Evolutionary conservation across 768 basidiomycete species (phyloP), one percentile per base, ranked within the genome.

Genomic region (Leccinellum rugosiceps): DNA sequence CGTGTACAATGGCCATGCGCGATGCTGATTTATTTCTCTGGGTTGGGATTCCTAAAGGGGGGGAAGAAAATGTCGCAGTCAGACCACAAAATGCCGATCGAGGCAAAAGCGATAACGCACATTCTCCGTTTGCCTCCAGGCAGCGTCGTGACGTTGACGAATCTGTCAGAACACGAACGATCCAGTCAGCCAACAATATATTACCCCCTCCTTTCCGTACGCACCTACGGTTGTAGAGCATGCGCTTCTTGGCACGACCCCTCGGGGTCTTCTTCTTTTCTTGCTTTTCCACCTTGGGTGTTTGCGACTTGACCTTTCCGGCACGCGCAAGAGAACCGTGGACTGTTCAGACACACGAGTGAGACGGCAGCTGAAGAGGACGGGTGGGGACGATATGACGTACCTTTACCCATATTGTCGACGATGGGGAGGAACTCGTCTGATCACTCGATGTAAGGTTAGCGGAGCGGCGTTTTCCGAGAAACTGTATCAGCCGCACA

Each of bases 241-340:
- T 79, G 63, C 92, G 83, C 84, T 98, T 98, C 89, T 96, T 97
- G 61, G 96, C 96, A 73, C 96, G 93, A 62, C 96, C 96, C 79
- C 90, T 96, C 56, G 93, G 93, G 38, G 79, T 86, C 87, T 98
- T 98, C 89, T 94, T 94, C 89, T 97, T 98, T 82, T 98, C 96
- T 81, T 96, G 93, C 76, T 88, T 86, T 71, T 97, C 96, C 72
- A 97, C 96, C 80, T 98, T 98, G 70, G 95, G 95, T 32, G 49
- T 50, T 31, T 50, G 49, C 31, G 49, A 50, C 49, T 94, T 97
- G 83, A 98, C 96, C 86, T 98, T 98, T 76, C 95, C 95, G 75
- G 94, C 94, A 83, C 94, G 94, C 80, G 94, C 94, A 80, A 96
- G 94, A 75, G 94, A 98, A 76, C 94, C 94, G 90, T 98, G 94